Evolutionary conservation across 768 basidiomycete genomes (phyloP), one percentile per base, ranked within the genome.

Genomic region (Lanmaoa pseudosensibilis): DNA sequence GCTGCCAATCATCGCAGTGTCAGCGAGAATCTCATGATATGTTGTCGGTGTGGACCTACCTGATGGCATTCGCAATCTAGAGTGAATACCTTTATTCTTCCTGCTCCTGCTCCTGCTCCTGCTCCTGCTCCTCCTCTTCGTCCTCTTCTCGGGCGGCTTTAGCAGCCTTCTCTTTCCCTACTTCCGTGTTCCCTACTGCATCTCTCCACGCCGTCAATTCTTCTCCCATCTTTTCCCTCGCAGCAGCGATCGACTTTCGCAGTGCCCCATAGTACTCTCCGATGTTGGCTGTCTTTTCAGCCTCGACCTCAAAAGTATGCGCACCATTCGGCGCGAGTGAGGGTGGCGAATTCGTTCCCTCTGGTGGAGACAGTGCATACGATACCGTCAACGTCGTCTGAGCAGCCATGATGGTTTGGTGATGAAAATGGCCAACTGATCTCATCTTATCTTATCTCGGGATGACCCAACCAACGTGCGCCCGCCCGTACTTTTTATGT

Each of bases 191-290:
- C 13, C 88, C 87, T 5, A 90, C 84, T 7, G 80, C 79, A 70
- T 92, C 88, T 63, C 86, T 79, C 90, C 88, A 91, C 6, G 69
- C 78, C 0, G 90, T 91, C 69, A 92, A 68, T 60, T 90, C 86
- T 43, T 83, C 77, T 11, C 90, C 90, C 5, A 88, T 61, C 30
- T 77, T 73, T 41, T 74, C 75, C 58, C 76, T 83, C 30, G 86
- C 86, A 36, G 75, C 71, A 34, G 72, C 73, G 48, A 91, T 74
- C 19, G 83, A 75, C 6, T 62, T 69, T 56, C 77, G 74, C 39
- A 91, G 69, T 2, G 70, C 73, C 1, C 70, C 66, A 55, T 89
- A 90, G 65, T 85, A 87, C 33, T 55, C 60, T 15, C 43, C 12
- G 0, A 15, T 9, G 3, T 50, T 30, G 11, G 11, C 54, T 5